Conservation (phyloP, 257 asterid genomes). For the Solanum virginianum region DNA sequence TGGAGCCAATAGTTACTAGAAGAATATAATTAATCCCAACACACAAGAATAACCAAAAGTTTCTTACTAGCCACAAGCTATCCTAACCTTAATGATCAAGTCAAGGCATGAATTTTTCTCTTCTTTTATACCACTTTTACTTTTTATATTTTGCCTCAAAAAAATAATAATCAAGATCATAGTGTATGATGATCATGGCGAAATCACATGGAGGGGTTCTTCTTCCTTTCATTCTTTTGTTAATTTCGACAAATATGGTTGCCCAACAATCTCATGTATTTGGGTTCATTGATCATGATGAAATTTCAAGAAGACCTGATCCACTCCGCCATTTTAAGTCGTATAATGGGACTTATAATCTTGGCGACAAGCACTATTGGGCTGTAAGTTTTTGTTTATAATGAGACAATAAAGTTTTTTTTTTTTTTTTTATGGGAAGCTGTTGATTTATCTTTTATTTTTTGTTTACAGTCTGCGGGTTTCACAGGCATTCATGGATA, state of each 20-base stretch:
- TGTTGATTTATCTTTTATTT: not conserved
- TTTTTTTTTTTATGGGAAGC: not conserved
- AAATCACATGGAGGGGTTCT: slow-evolving; percentile 9
- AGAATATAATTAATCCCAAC: not conserved
- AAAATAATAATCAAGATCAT: not conserved
- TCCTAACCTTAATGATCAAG: slow-evolving; percentile 52
- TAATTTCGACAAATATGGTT: slow-evolving; percentile 13
- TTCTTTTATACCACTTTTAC: not conserved
- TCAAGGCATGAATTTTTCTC: slow-evolving; percentile 18
- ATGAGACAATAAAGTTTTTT: not conserved
- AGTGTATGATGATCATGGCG: slow-evolving; percentile 8
- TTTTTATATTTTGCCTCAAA: not conserved
- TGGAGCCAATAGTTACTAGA: not conserved
- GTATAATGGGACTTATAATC: slow-evolving; percentile 29
- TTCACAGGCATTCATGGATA: slow-evolving; percentile 45
- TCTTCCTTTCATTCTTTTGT: slow-evolving; percentile 11
- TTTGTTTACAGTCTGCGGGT: slow-evolving; percentile 36
- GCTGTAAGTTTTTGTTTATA: slow-evolving; percentile 24
- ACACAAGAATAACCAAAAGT: slow-evolving; percentile 14
- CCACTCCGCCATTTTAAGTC: slow-evolving; percentile 24
- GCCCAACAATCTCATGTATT: slow-evolving; percentile 12
- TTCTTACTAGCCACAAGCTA: slow-evolving; percentile 30
- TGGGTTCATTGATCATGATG: slow-evolving; percentile 14
- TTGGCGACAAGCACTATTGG: slow-evolving; percentile 50
- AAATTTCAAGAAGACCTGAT: slow-evolving; percentile 23